Percentiles rank a stretch among this genome's conserved stretches.
Evolutionary conservation across 148 eudicot species (phyloP).

Genomic region (Tetragonia tetragonoides): DNA sequence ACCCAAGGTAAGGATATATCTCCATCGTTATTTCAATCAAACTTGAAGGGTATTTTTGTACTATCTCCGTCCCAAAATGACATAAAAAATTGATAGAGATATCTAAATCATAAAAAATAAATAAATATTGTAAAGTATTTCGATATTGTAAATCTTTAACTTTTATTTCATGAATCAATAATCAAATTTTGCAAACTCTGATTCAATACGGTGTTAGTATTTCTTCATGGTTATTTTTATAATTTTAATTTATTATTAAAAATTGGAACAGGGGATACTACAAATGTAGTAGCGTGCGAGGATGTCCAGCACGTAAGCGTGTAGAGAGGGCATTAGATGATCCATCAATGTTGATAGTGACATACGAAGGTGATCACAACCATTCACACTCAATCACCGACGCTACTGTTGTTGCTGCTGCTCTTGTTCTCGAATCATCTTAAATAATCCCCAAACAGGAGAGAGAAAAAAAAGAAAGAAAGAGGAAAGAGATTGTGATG

Average conservation of each 20-base stretch:
- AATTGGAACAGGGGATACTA: constrained; percentile 68
- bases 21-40: too few relatives aligned
- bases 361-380: constrained; percentile 94
- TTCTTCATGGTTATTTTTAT: too few relatives aligned
- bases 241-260: not conserved
- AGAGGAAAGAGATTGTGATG: not conserved
- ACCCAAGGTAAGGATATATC: constrained; percentile 57
- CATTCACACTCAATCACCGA: constrained; percentile 54
- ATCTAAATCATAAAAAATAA: too few relatives aligned
- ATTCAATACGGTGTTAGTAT: too few relatives aligned
- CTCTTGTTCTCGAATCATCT: constrained; percentile 74
- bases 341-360: constrained; percentile 74
- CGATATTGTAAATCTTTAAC: too few relatives aligned
- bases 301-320: constrained; percentile 90
- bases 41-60: too few relatives aligned
- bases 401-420: constrained; percentile 43
- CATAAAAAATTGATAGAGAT: too few relatives aligned
- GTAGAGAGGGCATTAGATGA: constrained; percentile 84
- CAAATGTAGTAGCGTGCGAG: constrained; percentile 90
- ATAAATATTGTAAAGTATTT: too few relatives aligned
- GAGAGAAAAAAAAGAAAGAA: not conserved
- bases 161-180: too few relatives aligned
- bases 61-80: too few relatives aligned
- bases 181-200: too few relatives aligned
- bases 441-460: not conserved